phyloP scores from a whole-genome alignment of 2,329 filamentous ascomycete species.

The Cladosporium sp. region DNA sequence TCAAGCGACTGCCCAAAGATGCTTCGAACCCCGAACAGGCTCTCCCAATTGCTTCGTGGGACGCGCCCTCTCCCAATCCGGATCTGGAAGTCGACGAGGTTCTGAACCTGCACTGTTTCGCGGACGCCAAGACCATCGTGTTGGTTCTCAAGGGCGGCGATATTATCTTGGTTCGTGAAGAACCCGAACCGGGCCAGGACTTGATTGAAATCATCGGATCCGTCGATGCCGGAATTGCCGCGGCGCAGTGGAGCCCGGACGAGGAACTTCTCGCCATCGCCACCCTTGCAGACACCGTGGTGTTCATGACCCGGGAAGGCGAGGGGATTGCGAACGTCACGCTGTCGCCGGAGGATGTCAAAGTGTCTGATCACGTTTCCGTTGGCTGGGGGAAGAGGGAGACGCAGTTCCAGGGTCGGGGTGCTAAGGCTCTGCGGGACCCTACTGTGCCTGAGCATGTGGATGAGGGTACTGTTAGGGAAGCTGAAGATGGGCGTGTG shows the following conservation, averaged over 20 bases:
- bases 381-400: slow-evolving; percentile 98
- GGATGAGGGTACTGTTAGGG: slow-evolving; percentile 74
- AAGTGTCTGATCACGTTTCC: slow-evolving; percentile 84
- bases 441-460: slow-evolving; percentile 92
- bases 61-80: slow-evolving; percentile 75
- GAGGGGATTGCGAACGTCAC: slow-evolving; percentile 74
- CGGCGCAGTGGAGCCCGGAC: slow-evolving; percentile 90
- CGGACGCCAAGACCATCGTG: slow-evolving; percentile 72
- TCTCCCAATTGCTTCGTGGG: slow-evolving; percentile 73
- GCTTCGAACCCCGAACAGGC: slow-evolving; percentile 39
- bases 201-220: slow-evolving; percentile 94
- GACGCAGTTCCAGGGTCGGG: slow-evolving; percentile 84
- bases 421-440: slow-evolving; percentile 77
- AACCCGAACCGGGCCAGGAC: slow-evolving; percentile 61
- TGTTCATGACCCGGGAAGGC: slow-evolving; percentile 92
- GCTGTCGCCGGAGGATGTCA: slow-evolving; percentile 68
- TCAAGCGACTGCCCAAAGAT: slow-evolving; percentile 52
- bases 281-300: slow-evolving; percentile 71
- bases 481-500: slow-evolving; percentile 65
- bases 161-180: slow-evolving; percentile 79
- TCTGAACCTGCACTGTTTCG: slow-evolving; percentile 77
- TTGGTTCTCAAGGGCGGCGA: slow-evolving; percentile 87
- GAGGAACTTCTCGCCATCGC: slow-evolving; percentile 84
- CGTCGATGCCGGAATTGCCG: slow-evolving; percentile 85
- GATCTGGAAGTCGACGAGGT: slow-evolving; percentile 72